Evolutionary conservation across 1,284 basidiomycete species (phyloP), one percentile per base, ranked within the genome.

Genomic region (Ceratobasidium sp.): DNA sequence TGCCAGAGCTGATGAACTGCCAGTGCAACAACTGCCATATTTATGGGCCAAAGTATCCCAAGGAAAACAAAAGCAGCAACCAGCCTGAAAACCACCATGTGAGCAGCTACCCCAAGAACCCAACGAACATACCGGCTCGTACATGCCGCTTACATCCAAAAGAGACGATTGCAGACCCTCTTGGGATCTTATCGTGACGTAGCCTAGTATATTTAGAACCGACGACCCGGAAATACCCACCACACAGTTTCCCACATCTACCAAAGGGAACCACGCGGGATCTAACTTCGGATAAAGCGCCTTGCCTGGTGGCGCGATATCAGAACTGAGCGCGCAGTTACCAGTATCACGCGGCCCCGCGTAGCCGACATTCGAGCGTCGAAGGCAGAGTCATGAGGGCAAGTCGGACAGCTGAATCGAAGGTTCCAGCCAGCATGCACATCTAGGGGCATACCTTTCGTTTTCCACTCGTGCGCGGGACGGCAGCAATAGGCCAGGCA

Each of bases 21-120:
- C 6, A 19, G n/a, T 11, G n/a, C 5, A 19, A 40, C 17, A 56
- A 62, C 59, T 17, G 37, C 19, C 17, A 22, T 62, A 62, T 62
- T 62, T 62, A 62, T 62, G 37, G 37, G 43, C 44, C 7, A 46
- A 25, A 25, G n/a, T 25, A 44, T 37, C 40, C 15, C 34, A 40
- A 32, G 19, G 22, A 70, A 70, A 32, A 59, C 54, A 70, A 66
- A 46, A 5, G 54, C 19, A 17, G 44, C 46, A 19, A 54, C 46
- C n/a, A 32, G 68, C 13, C 68, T 59, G 43, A 34, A 44, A 57
- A 57, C 29, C 32, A 37, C 29, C 68, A 70, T 70, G 68, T 59
- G 68, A 57, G 68, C 37, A n/a, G 22, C 52, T 59, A 59, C 59
- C 44, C 40, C n/a, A 59, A 70, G 68, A 70, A 70, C 54, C 68